Evolutionary conservation across 2,329 filamentous ascomycete species (phyloP), one percentile per base, ranked within the genome.

Genomic region (Aspergillus versicolor): DNA sequence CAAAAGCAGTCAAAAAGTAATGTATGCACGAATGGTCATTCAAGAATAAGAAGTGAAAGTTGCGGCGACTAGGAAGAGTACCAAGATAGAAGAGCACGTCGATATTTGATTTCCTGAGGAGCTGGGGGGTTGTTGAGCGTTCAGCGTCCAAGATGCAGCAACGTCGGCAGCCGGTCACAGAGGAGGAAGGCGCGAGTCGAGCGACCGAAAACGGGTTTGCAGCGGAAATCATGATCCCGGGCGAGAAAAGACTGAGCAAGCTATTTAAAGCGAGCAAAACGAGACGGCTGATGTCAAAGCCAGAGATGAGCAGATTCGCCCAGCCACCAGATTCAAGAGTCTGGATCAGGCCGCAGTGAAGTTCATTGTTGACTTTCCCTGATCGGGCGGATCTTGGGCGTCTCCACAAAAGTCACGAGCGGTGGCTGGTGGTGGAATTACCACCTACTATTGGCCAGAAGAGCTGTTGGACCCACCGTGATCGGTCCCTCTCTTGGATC

Each of bases 261-360:
- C 42, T 56, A 56, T 51, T 59, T 60, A 57, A 60, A 51, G 54
- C 22, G 46, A 27, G n/a, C 15, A 5, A 11, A 8, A 32, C 22
- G 32, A 55, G 37, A 41, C 24, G 48, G 19, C 51, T 41, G 51
- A 46, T 46, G 42, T 32, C 45, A 58, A 45, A 42, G 30, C 32
- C 34, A 41, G 27, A 17, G 32, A 53, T 15, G 46, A 27, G 27
- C 21, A 46, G 42, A 60, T 52, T 62, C 56, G 58, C 54, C 62
- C 62, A 63, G 60, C 62, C 62, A 59, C 62, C 52, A 30, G 45
- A 37, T 48, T 49, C 38, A 27, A 11, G 21, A 30, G n/a, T 48
- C 11, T 12, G 12, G 27, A 19, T 17, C 30, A 47, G 44, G 21
- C 27, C 27, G 22, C 32, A 32, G 13, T 53, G 37, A 51, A 30